A percentile compares a stretch with the other conserved stretches of the same genome.
These are phyloP conservation scores for Backusella tarrabulga DNA, from an alignment of 192 early-diverging fungal genomes.

Conservation along the genomic window DNA sequence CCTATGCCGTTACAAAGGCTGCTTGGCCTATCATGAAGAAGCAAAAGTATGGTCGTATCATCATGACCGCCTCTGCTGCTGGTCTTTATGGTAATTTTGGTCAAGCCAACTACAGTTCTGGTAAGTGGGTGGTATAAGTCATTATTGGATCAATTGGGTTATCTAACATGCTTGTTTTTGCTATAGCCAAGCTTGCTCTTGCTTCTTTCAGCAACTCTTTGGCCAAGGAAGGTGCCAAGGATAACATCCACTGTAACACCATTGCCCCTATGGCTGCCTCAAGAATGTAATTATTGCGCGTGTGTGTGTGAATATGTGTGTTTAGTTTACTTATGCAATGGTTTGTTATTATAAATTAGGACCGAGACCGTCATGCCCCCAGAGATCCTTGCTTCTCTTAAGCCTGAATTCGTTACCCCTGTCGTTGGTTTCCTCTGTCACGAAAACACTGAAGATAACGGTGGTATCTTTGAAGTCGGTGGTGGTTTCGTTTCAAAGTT, in stretches of 20 bases:
- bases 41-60: slow-evolving; percentile 89
- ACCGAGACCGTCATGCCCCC: slow-evolving; percentile 95
- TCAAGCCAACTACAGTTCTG: slow-evolving; percentile 78
- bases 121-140: slow-evolving; percentile 29
- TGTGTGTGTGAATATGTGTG: slow-evolving; percentile 17
- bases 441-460: slow-evolving; percentile 78
- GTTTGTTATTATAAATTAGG: slow-evolving; percentile 7
- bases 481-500: slow-evolving; percentile 93
- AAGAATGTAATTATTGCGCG: slow-evolving; percentile 63
- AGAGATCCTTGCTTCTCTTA: slow-evolving; percentile 92
- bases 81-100: slow-evolving; percentile 99
- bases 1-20: slow-evolving; percentile 95
- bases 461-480: slow-evolving; percentile 94
- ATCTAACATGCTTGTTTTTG: not conserved
- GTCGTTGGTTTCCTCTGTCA: slow-evolving; percentile 93
- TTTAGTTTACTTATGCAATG: not conserved
- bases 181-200: slow-evolving; percentile 89
- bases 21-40: slow-evolving; percentile 96
- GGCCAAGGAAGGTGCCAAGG: slow-evolving; percentile 91
- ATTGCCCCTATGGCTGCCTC: slow-evolving; percentile 98
- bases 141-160: not conserved
- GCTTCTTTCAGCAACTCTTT: slow-evolving; percentile 89
- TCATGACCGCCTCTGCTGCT: slow-evolving; percentile 94
- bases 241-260: slow-evolving; percentile 91
- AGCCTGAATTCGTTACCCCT: slow-evolving; percentile 96